Percentiles rank a stretch among this genome's conserved stretches.
Conservation (phyloP, 108 stramenopile genomes). For the Hondaea fermentalgiana region DNA sequence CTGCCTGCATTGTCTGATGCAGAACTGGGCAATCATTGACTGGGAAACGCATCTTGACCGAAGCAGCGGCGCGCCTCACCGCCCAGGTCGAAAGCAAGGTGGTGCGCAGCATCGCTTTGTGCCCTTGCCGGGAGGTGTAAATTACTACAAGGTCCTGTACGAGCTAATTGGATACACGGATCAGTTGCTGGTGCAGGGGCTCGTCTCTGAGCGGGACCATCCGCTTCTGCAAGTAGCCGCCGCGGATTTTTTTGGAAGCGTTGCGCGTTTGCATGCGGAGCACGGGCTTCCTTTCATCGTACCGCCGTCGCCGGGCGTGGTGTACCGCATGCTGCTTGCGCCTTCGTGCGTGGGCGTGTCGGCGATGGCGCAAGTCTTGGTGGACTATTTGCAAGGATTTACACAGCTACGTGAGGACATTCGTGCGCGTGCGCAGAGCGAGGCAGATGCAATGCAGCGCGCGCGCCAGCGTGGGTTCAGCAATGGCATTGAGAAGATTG, state of each 20-base stretch:
- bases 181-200: neutral
- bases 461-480: neutral
- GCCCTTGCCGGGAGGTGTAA: neutral
- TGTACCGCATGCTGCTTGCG: neutral
- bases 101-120: neutral
- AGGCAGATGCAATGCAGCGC: neutral
- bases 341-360: neutral
- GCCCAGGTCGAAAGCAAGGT: neutral
- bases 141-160: neutral
- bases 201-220: neutral
- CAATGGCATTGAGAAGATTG: neutral
- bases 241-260: neutral
- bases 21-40: neutral
- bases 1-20: neutral
- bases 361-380: neutral
- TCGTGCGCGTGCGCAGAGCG: neutral
- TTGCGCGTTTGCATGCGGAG: neutral
- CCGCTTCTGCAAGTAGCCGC: neutral
- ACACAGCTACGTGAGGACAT: neutral
- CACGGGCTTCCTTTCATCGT: neutral
- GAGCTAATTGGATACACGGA: neutral
- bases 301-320: neutral
- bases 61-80: neutral
- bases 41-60: neutral
- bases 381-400: neutral